Conservation (phyloP, 257 asterid species). For the Datura wrightii region DNA sequence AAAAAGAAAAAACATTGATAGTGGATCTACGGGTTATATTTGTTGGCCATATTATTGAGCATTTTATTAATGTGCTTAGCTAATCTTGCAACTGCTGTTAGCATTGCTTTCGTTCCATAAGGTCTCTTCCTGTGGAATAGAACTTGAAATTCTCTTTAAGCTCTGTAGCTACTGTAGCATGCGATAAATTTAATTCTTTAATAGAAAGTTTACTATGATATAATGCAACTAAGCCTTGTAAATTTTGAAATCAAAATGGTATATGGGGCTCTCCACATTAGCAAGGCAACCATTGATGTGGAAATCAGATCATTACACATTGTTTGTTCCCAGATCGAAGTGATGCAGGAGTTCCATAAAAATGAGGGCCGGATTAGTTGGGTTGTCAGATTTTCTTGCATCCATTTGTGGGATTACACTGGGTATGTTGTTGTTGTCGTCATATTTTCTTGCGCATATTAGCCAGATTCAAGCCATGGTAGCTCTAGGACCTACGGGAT, state of each 20-base stretch:
- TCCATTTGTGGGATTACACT: too few relatives aligned
- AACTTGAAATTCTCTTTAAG: constrained; percentile 13
- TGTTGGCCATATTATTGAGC: not conserved
- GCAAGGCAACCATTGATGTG: not conserved
- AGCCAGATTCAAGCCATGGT: not conserved
- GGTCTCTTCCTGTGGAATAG: not conserved
- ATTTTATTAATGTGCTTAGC: not conserved
- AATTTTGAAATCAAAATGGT: not conserved
- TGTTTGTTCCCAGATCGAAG: not conserved
- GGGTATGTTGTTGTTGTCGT: not conserved
- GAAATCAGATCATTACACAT: not conserved
- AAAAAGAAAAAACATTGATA: not conserved
- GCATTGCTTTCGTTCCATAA: not conserved
- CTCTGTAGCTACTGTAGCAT: constrained; percentile 1
- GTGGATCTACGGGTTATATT: not conserved
- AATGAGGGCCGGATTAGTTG: not conserved
- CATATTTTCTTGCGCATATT: not conserved
- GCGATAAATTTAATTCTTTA: not conserved
- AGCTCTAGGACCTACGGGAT: constrained; percentile 2
- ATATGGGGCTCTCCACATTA: not conserved
- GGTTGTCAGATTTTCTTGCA: not conserved
- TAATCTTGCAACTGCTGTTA: constrained; percentile 2
- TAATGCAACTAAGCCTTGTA: not conserved
- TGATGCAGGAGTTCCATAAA: not conserved
- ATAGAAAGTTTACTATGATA: not conserved